These are phyloP conservation scores for Hymenoscyphus fructigenus DNA, from an alignment of 2,329 filamentous ascomycete species.

Conservation along the genomic window DNA sequence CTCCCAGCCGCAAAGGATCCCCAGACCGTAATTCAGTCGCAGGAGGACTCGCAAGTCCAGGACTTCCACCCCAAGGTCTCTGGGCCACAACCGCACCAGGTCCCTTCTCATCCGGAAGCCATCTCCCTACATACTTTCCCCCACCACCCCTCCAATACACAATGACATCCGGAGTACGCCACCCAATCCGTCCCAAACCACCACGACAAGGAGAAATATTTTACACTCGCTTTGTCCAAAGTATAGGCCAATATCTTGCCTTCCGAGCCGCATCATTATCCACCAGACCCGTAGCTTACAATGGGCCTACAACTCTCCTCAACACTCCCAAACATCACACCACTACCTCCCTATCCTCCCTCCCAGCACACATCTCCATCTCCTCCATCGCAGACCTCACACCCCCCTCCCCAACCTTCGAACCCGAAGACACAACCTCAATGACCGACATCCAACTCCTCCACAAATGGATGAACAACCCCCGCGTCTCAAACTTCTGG, in stretches of 20 bases:
- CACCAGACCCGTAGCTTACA: conserved; percentile 60
- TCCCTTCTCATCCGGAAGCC: conserved; percentile 78
- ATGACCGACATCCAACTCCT: conserved; percentile 66
- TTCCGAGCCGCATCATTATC: conserved; percentile 81
- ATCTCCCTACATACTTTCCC: conserved; percentile 88
- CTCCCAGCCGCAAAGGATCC: conserved; percentile 32
- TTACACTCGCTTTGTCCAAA: conserved; percentile 84
- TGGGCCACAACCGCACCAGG: conserved; percentile 48
- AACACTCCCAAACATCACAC: conserved; percentile 29
- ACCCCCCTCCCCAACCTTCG: conserved; percentile 41
- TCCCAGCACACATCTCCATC: conserved; percentile 37
- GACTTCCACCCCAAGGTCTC: conserved; percentile 33
- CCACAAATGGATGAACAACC: conserved; percentile 84
- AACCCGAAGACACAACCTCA: conserved; percentile 28
- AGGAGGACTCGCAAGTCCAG: conserved; percentile 2
- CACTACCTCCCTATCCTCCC: conserved; percentile 30
- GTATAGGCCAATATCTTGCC: conserved; percentile 78
- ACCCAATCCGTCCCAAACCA: conserved; percentile 85
- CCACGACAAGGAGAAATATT: conserved; percentile 88
- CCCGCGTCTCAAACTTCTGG: conserved; percentile 85
- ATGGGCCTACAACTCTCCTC: conserved; percentile 50
- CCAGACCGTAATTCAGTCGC: conserved; percentile 43
- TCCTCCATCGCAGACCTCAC: conserved; percentile 39
- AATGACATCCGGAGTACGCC: conserved; percentile 74
- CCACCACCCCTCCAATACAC: conserved; percentile 79